Base-by-base conservation (phyloP, 768 basidiomycete species). In the Russula earlei region DNA sequence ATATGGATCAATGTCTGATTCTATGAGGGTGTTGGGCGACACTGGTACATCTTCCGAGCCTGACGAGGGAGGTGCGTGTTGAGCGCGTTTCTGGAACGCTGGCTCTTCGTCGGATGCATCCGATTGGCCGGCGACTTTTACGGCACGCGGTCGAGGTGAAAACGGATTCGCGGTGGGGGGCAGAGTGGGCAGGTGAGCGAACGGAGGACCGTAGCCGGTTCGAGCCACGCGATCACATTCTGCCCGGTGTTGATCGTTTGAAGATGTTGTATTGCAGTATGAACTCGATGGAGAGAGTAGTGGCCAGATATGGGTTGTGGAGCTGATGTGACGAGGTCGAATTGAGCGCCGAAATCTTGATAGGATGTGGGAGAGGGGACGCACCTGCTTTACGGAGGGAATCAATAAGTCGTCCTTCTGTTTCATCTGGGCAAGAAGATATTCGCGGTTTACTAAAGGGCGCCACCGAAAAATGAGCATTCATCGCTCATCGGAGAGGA, bases 401-500 rank as follows among this genome's bases (percentile, higher is more conserved):
- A 60, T 90, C 86, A 62, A 92, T 91, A 62, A 91, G 85, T 92
- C 89, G 72, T 92, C 91, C 71, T 92, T 88, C 52, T n/a, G n/a
- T n/a, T 84, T 79, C 60, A 92, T 84, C 67, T 91, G 87, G 5
- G 87, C 86, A 24, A 91, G 78, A 17, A 92, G 75, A 66, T 90
- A 90, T 65, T 91, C 90, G 55, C 88, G 81, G n/a, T 73, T 91
- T 91, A 66, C 89, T 92, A 63, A 68, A 71, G 59, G 69, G 65
- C 3, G 27, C n/a, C n/a, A n/a, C n/a, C n/a, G n/a, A n/a, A 34
- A 1, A 40, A 65, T 47, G 8, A 65, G 61, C 20, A 66, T 59
- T 67, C 68, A 62, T 67, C 60, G 56, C n/a, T 41, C 44, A 5
- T 58, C 52, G 17, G 55, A 27, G 45, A 40, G 17, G 54, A 38